Conservation (phyloP, 148 eudicot genomes). For the Camellia granthamiana region DNA sequence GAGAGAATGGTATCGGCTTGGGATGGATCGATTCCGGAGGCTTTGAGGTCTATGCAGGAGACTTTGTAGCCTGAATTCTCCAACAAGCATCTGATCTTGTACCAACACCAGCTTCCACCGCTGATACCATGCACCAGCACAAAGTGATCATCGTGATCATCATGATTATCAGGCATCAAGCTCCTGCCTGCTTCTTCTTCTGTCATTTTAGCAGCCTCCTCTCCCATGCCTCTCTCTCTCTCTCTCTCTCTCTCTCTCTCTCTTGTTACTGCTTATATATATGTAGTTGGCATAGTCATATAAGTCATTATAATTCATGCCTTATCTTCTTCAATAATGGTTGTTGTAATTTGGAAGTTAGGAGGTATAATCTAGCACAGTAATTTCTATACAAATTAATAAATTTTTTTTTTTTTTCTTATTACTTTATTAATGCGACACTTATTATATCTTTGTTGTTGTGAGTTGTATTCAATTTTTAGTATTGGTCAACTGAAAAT, state of each 20-base stretch:
- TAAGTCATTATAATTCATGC: background rate
- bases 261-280: background rate
- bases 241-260: background rate
- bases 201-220: constrained; percentile 24
- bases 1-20: constrained; percentile 36
- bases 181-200: background rate
- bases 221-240: constrained; percentile 21
- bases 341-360: background rate
- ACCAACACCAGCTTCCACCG: constrained; percentile 93
- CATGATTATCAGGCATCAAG: background rate
- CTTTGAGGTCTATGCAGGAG: constrained; percentile 67
- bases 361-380: background rate
- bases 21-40: constrained; percentile 54
- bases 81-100: constrained; percentile 57
- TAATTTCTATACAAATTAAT: background rate
- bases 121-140: constrained; percentile 70
- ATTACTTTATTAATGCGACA: no score
- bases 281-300: background rate
- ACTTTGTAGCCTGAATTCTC: constrained; percentile 60
- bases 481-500: no score
- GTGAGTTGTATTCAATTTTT: no score
- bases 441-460: no score
- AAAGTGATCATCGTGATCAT: constrained; percentile 35
- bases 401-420: background rate
- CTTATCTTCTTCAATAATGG: background rate